Evolutionary conservation across 192 early-diverging fungal species (phyloP), one percentile per base, ranked within the genome.

Genomic region (Rhizophagus sp.): DNA sequence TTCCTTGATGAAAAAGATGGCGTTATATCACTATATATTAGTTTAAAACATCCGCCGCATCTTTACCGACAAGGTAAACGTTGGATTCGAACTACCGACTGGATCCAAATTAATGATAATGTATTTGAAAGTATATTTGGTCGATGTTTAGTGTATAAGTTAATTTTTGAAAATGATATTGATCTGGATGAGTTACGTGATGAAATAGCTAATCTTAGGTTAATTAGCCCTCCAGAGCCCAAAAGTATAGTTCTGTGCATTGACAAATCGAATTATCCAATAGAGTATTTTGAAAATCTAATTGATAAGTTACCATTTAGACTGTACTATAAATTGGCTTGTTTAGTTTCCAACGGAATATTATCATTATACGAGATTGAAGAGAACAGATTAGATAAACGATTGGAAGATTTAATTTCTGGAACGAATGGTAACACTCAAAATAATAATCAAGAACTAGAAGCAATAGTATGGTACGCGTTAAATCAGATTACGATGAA

Each of bases 241-340:
- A 0, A 50, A 19, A 27, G 15, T 49, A 19, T 9, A 8, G 15
- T 64, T 7, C 25, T 4, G 24, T 27, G 39, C 64, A 8, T 44
- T 8, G 19, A 66, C 22, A 33, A 33, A 33, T 57, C 33, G 5
- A 4, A 24, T 25, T 17, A 52, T 52, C n/a, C 47, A 33, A 15
- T 9, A 15, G 1, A 33, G n/a, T 70, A 70, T 41, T 15, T 44
- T n/a, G 22, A 39, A 2, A 36, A 39, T 8, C 4, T 3, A 39
- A 27, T 22, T n/a, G 36, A 17, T 49, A 2, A 15, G 2, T 67
- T 78, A 49, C 76, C 76, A 3, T 78, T 78, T 33, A 17, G 2
- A n/a, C n/a, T 78, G 4, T 36, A 17, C 19, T 78, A 41, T 39
- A 67, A 78, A 33, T 50, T 78, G 19, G 76, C 27, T 30, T 67